Evolutionary conservation across 257 asterid species (phyloP), one percentile per base, ranked within the genome.

Genomic region (Gynochthodes officinalis): DNA sequence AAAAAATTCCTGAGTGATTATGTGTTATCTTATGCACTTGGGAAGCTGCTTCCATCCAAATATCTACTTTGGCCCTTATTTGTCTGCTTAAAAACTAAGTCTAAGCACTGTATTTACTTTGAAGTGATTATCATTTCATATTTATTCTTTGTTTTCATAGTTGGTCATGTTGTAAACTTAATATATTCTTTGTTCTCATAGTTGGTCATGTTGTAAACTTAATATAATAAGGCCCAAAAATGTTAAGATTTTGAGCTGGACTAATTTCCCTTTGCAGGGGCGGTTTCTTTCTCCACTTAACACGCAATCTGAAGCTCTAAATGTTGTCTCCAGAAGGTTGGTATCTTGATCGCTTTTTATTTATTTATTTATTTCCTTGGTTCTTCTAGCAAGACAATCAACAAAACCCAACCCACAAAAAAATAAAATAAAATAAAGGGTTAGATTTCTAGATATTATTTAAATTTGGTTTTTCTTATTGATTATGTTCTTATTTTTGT

Each of bases 271-370:
- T 73, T 73, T 70, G 40, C 91, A 91, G 99, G 99, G 99, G 4
- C 91, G 96, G 72, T 94, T 94, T 76, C 82, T 94, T 40, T 83
- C 97, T 79, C 80, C 99, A 33, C 84, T 94, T n/a, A 84, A 73
- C 83, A 91, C 97, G 53, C 95, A 84, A 71, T 94, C 99, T 18
- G 97, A 97, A 32, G 95, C 96, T 80, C 74, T 91, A 65, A 94
- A 94, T 85, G 99, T 94, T 67, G 99, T 94, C 60, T 86, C 97
- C 42, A 84, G 84, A 82, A 94, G 97, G 97, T 92, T 77, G 82
- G 84, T 71, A 62, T 50, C 68, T 52, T 69, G 48, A n/a, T n/a
- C n/a, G 3, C 15, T 60, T 60, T 21, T 70, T 71, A 62, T 32
- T 4, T 44, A n/a, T n/a, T n/a, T n/a, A n/a, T 70, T 57, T 35